Base-by-base conservation (phyloP, 345 rosid species). In the Euphorbia pulcherrima region DNA sequence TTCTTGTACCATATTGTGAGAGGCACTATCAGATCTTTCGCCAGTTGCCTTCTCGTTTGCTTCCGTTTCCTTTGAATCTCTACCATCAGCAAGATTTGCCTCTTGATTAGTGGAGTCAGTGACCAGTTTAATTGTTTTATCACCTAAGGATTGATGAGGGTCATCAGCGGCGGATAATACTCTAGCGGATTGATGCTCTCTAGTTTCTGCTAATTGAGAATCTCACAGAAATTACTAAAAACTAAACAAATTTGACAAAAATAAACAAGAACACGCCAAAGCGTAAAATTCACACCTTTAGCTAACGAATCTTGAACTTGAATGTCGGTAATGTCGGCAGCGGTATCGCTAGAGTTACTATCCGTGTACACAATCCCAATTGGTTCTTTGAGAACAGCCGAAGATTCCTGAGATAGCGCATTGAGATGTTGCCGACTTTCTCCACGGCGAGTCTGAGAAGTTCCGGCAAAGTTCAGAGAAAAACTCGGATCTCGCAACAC, bases 401-500 rank as follows among this genome's bases (percentile, higher is more conserved):
- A 78, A 29, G 85, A 74, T 74, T 93, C 96, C 97, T 85, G 90
- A 0, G 87, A 91, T 68, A 93, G 81, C 68, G 88, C 78, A 83
- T 90, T 86, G 29, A 90, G 79, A 71, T 74, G 97, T 44, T 67
- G 92, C 61, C 78, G 71, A 29, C 64, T 53, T 24, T 88, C 88
- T 33, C 87, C 85, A 57, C 78, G 74, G 48, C 80, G 74, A 68
- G 83, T 82, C 95, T 94, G 87, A 71, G 67, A 29, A 51, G 37
- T 5, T 26, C 23, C 21, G 41, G 21, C 6, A 12, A 56, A 24
- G 33, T 33, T 47, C 4, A 46, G 64, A 29, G 8, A 57, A 58
- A 24, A 29, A 20, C 20, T 11, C 0, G 7, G 9, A 50, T 17
- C 12, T 55, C 24, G 10, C 17, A 60, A 35, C 7, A 3, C 23